These are phyloP conservation scores for Pseudogymnoascus sp. DNA, from an alignment of 2,329 filamentous ascomycete genomes.

Conservation along the genomic window DNA sequence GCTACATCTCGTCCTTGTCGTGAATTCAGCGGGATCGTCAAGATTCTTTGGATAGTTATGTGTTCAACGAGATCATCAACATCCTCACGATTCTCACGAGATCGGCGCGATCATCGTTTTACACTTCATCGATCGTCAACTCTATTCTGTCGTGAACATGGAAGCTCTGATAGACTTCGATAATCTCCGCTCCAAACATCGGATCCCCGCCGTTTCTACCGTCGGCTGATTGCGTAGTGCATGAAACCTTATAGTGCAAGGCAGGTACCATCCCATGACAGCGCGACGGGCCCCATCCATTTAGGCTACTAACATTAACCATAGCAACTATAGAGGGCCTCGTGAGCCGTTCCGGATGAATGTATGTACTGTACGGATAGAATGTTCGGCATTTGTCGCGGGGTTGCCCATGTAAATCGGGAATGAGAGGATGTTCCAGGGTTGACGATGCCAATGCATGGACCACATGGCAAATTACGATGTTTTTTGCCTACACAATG, in stretches of 20 bases:
- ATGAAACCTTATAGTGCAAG: conserved; percentile 1
- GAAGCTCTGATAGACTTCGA: background rate
- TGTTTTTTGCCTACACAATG: background rate
- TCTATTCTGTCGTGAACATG: background rate
- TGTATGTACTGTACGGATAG: background rate
- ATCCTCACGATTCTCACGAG: background rate
- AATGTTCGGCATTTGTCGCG: conserved; percentile 1
- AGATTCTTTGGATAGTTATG: background rate
- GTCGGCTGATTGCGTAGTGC: background rate
- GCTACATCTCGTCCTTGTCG: background rate
- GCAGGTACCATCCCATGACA: conserved; percentile 5
- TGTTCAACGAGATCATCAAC: background rate
- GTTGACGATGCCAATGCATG: background rate
- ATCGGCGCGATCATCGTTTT: background rate
- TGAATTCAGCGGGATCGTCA: background rate
- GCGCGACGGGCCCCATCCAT: background rate
- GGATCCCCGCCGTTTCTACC: conserved; percentile 3
- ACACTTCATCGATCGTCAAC: background rate
- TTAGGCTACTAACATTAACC: background rate
- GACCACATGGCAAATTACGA: background rate
- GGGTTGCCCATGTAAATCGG: background rate
- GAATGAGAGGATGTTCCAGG: background rate
- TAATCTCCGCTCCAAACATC: background rate
- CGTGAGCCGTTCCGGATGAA: background rate
- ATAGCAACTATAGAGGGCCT: background rate